These are phyloP conservation scores for Aspergillus aculeatus DNA, from an alignment of 2,329 filamentous ascomycete genomes.

Conservation along the genomic window DNA sequence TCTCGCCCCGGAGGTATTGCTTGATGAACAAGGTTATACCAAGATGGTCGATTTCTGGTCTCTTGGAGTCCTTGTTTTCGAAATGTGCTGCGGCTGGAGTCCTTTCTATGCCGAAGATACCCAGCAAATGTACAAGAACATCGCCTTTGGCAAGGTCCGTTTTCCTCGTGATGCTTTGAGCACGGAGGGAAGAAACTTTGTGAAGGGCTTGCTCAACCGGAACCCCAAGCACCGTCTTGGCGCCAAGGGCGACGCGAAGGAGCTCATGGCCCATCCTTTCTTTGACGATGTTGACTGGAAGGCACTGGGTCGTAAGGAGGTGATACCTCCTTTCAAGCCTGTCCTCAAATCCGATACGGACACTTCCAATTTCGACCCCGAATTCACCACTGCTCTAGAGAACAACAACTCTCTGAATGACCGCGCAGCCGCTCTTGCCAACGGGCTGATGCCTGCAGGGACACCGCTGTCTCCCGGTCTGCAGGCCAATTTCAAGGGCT, in stretches of 20 bases:
- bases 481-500: slow-evolving; percentile 97
- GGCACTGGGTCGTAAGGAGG: slow-evolving; percentile 80
- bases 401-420: slow-evolving; percentile 86
- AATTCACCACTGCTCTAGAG: slow-evolving; percentile 93
- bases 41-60: slow-evolving; percentile 99
- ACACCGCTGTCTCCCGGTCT: slow-evolving; percentile 93
- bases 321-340: slow-evolving; percentile 95
- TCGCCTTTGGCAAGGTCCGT: slow-evolving; percentile 95
- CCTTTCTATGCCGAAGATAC: slow-evolving; percentile 99
- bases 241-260: slow-evolving; percentile 85
- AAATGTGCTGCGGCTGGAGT: slow-evolving; percentile 99
- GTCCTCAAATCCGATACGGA: slow-evolving; percentile 95
- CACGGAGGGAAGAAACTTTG: slow-evolving; percentile 93
- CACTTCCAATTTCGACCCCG: slow-evolving; percentile 96
- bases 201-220: slow-evolving; percentile 93
- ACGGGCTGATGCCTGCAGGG: slow-evolving; percentile 76
- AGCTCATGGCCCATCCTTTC: slow-evolving; percentile 92
- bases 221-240: slow-evolving; percentile 95
- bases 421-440: slow-evolving; percentile 79
- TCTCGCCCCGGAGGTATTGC: slow-evolving; percentile 86
- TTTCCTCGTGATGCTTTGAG: slow-evolving; percentile 94
- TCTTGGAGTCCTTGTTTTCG: slow-evolving; percentile 92
- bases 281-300: slow-evolving; percentile 94
- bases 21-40: slow-evolving; percentile 96
- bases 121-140: slow-evolving; percentile 99